Base-by-base conservation (phyloP, 345 rosid species). In the Acer campestre region DNA sequence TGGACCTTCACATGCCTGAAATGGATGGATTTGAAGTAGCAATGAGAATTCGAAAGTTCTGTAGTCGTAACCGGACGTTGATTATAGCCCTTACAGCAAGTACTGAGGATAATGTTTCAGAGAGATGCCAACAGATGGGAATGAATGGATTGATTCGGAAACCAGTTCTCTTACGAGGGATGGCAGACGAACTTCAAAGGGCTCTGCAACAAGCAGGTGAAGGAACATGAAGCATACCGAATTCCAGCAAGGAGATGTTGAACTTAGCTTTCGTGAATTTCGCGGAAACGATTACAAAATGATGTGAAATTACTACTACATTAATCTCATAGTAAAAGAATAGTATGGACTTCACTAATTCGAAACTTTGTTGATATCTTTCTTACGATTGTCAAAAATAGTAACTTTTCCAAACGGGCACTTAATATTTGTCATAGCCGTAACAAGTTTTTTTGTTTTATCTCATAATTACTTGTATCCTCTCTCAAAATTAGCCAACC, bases 1-100 rank as follows among this genome's bases (percentile, higher is more conserved):
- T 96, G 85, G 98, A 96, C 86, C 92, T 96, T 80, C 93, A 94
- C 76, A 88, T 94, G 98, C 93, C 92, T 0, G 97, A 92, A 76
- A 91, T 96, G 95, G 98, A 96, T 42, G 98, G 99, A 27, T 94
- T 89, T 0, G 99, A 96, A 75, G 97, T 94, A 61, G 97, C 99
- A 10, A 79, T 67, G 84, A 91, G 95, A 84, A 89, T 96, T 78
- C 88, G 98, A 77, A 93, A 92, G 90, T 89, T 84, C 74, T 77
- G 91, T 61, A 93, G 97, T 78, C 87, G 78, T 29, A 90, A 74
- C 55, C 89, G 95, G 97, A 97, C 97, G 6, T 74, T 94, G 86
- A 94, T 96, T 75, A 81, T 96, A 74, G 99, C 97, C 56, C 77
- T 94, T 80, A 92, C 99, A 1, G 95, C 98, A 3, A 94, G 97